A percentile compares a stretch with the other conserved stretches of the same genome.
Conservation (phyloP, 2,329 filamentous ascomycete species). For the Penicillium paneum region DNA sequence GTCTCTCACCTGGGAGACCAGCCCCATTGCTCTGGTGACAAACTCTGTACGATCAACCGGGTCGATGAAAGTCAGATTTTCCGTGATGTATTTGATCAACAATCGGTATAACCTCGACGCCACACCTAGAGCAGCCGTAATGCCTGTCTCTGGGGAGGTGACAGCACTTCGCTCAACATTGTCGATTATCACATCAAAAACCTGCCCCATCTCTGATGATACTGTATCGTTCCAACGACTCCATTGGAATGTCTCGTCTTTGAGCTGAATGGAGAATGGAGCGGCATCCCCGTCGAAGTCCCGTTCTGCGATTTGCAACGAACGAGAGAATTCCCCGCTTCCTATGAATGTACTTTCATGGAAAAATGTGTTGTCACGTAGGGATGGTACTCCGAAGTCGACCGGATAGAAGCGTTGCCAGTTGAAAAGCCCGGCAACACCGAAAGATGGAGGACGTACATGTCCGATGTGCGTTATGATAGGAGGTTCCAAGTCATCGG, state of each 20-base stretch:
- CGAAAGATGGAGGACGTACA: constrained; percentile 21
- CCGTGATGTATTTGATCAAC: constrained; percentile 50
- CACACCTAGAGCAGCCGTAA: constrained; percentile 11
- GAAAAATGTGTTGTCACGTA: constrained; percentile 54
- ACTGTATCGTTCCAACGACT: constrained; percentile 56
- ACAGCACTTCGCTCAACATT: constrained; percentile 15
- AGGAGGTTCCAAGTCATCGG: constrained; percentile 15
- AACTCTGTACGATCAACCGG: constrained; percentile 52
- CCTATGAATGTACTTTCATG: constrained; percentile 57
- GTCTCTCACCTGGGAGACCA: constrained; percentile 43
- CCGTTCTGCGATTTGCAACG: constrained; percentile 41
- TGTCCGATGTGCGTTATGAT: not conserved
- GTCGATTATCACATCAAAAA: constrained; percentile 35
- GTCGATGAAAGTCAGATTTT: constrained; percentile 53
- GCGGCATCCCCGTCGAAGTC: constrained; percentile 46
- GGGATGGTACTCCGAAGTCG: constrained; percentile 52
- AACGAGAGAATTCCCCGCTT: constrained; percentile 52
- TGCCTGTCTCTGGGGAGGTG: not conserved
- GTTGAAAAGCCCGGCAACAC: constrained; percentile 45
- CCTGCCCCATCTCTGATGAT: constrained; percentile 44
- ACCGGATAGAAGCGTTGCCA: constrained; percentile 51
- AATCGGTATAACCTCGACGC: constrained; percentile 36
- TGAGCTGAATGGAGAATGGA: constrained; percentile 38
- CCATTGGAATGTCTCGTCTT: constrained; percentile 43
- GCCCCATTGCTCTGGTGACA: constrained; percentile 34